Evolutionary conservation across 768 basidiomycete species (phyloP).

Genomic region (Cubamyces sp.): DNA sequence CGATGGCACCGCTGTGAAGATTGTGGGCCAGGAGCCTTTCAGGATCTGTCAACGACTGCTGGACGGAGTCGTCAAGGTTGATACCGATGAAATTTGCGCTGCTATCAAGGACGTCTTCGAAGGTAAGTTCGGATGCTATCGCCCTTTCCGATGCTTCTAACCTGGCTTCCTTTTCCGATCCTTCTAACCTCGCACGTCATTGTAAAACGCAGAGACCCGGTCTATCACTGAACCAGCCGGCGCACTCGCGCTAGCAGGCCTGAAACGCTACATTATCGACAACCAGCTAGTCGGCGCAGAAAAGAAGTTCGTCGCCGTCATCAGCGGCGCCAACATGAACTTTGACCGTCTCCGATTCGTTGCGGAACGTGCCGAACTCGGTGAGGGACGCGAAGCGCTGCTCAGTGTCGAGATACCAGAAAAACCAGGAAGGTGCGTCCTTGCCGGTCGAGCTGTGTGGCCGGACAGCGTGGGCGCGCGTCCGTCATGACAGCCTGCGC

Average conservation of each 20-base stretch:
- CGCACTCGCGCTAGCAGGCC: constrained; percentile 87
- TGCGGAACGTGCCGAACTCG: constrained; percentile 97
- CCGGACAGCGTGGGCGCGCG: not conserved
- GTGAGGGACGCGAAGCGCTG: constrained; percentile 92
- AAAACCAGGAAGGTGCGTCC: constrained; percentile 75
- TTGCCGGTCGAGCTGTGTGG: not conserved
- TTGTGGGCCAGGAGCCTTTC: constrained; percentile 95
- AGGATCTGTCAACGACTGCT: constrained; percentile 85
- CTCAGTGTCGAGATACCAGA: constrained; percentile 96
- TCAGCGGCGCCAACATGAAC: constrained; percentile 99
- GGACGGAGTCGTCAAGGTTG: constrained; percentile 81
- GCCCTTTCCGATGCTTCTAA: constrained; percentile 1
- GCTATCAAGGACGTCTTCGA: constrained; percentile 99
- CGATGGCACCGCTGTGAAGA: constrained; percentile 95
- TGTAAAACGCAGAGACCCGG: constrained; percentile 73
- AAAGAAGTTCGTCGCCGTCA: constrained; percentile 87
- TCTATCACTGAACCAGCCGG: constrained; percentile 97
- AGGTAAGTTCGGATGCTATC: constrained; percentile 51
- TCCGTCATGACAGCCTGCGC: not conserved
- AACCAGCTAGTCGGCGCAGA: constrained; percentile 83
- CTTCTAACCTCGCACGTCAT: not conserved
- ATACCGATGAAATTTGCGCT: constrained; percentile 97
- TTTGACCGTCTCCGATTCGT: constrained; percentile 96
- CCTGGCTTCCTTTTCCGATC: constrained; percentile 9
- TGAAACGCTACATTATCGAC: constrained; percentile 83